Base-by-base conservation (phyloP, 257 asterid genomes). In the Capsicum pubescens region DNA sequence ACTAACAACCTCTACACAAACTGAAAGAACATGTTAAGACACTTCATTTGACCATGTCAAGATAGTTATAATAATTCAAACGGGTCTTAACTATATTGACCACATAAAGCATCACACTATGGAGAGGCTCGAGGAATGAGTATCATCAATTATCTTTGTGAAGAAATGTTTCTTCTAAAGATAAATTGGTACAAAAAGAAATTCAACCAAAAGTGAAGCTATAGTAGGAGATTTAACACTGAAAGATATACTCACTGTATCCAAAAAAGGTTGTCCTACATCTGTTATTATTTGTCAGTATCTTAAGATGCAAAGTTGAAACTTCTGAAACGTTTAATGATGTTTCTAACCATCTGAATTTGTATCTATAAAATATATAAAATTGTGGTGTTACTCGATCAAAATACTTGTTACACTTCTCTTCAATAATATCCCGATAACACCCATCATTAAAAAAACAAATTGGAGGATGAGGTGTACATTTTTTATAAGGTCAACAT, bases 281-380 rank as follows among this genome's bases (percentile, higher is more conserved):
- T 74, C 59, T n/a, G 16, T 50, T 50, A 50, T 21, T 8, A 35
- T 74, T 74, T 74, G 59, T 74, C 80, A 21, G 12, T 74, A 50
- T 74, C 80, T 21, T 50, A 42, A 12, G 56, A 50, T 74, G 44
- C 60, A 67, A 64, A 26, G 59, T 36, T 15, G 55, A 19, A 67
- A 67, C 74, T 67, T 42, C 15, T 69, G 78, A 16, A 42, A 70
- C 35, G 17, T 70, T 42, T 42, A 48, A 26, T 74, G 81, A 74
- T 74, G 17, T 50, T 74, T 50, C 59, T 74, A 74, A 74, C 81
- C 10, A 21, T 74, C 81, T 50, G 81, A 74, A 19, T 74, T 70
- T 70, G 35, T 42, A 42, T 42, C 58, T 50, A 74, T 50, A 74
- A 42, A 11, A 74, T 21, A 11, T 21, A 52, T 12, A 48, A 48